Base-by-base conservation (phyloP, 768 basidiomycete genomes). In the Xerocomus brunneocitrinus region DNA sequence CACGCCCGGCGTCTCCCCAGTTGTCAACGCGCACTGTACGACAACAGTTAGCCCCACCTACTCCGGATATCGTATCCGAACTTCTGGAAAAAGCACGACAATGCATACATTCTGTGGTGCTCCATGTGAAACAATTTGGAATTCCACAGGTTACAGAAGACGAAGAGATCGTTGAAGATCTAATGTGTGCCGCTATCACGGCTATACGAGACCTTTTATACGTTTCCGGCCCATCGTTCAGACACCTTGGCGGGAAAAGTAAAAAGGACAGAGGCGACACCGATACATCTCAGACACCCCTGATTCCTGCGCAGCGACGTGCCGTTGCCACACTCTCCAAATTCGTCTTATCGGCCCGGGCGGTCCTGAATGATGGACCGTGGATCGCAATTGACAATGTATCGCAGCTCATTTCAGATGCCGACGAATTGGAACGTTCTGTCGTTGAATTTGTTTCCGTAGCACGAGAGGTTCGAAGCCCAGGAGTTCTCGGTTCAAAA, bases 251-350 rank as follows among this genome's bases (percentile, higher is more conserved):
- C 9, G 71, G 69, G 40, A 76, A 73, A 53, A 59, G 58, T 16
- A 73, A 68, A 49, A 19, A 34, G 5, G 62, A 58, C 27, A 56
- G 54, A 5, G 53, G 35, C 28, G 54, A 75, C 4, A 65, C 67
- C 10, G 65, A 76, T 22, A 68, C 76, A 5, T 72, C 80, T 5
- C 78, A 81, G 53, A 75, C 81, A 4, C 72, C 84, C 4, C 71
- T 91, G 16, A 85, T 91, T 66, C 84, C 86, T 2, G 83, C 84
- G 1, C 89, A 91, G 56, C 78, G 90, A 49, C 89, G 89, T 54
- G 84, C 92, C 19, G 87, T 91, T 4, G 89, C 91, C 0, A 92
- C 91, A 0, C 76, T 95, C 4, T 93, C 91, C 35, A 87, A 93
- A 64, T 81, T 97, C 28, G 86, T 95, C 32, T 77, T 95, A 2